Percentiles rank a stretch among this genome's conserved stretches.
phyloP scores from a whole-genome alignment of 352 stramenopile species.

The Saprolegnia parasitica region DNA sequence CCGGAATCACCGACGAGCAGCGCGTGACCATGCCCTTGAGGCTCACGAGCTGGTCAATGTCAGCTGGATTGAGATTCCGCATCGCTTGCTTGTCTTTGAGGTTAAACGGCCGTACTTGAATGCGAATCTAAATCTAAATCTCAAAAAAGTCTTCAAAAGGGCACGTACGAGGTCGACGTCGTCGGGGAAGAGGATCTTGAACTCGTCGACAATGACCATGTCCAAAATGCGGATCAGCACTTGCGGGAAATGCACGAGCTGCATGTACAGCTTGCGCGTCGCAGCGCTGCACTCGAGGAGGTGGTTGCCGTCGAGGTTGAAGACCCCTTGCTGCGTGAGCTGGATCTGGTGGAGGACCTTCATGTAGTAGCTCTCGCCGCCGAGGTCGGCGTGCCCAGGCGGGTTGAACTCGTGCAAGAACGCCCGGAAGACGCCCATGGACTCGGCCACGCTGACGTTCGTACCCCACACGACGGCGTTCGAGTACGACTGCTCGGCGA shows the following conservation, averaged over 20 bases:
- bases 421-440: constrained; percentile 84
- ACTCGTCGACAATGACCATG: constrained; percentile 93
- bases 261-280: constrained; percentile 91
- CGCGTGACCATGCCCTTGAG: constrained; percentile 98
- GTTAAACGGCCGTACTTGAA: constrained; percentile 98
- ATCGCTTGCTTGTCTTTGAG: constrained; percentile 91
- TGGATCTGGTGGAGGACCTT: constrained; percentile 68
- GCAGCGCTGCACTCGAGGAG: constrained; percentile 66
- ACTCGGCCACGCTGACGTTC: constrained; percentile 89
- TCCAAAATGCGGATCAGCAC: constrained; percentile 96
- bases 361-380: constrained; percentile 67
- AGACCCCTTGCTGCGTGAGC: constrained; percentile 74
- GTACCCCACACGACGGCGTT: constrained; percentile 92
- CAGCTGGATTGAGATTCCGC: constrained; percentile 93
- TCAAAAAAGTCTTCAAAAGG: constrained; percentile 7
- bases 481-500: constrained; percentile 49
- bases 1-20: constrained; percentile 94
- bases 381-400: constrained; percentile 28
- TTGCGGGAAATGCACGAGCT: constrained; percentile 95
- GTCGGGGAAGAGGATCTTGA: constrained; percentile 46
- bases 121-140: constrained; percentile 30
- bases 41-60: constrained; percentile 96
- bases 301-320: constrained; percentile 91
- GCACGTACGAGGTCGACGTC: constrained; percentile 46
- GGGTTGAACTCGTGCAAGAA: constrained; percentile 86